These are phyloP conservation scores for Plasmodium ovale DNA, from an alignment of 169 alveolate species.

Conservation along the genomic window DNA sequence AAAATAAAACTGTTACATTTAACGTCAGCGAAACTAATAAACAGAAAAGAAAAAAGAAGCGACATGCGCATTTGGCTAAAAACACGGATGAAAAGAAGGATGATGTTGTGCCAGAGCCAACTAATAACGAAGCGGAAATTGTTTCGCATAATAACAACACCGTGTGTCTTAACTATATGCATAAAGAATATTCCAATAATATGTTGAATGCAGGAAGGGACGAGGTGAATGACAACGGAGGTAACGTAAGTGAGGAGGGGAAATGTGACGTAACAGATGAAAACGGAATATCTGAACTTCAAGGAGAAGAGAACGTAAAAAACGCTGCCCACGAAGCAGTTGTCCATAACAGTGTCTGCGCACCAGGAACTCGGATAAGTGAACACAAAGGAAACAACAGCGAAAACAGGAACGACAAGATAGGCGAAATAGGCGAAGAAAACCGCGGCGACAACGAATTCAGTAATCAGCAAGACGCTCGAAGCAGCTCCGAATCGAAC, in stretches of 20 bases:
- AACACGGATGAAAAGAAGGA: not conserved
- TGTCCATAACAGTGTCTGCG: not conserved
- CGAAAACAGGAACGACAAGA: not conserved
- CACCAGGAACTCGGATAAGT: not conserved
- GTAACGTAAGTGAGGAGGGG: not conserved
- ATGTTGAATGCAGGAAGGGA: not conserved
- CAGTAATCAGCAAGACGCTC: not conserved
- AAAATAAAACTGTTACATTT: not conserved
- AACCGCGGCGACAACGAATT: not conserved
- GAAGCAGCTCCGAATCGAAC: slow-evolving; percentile 24
- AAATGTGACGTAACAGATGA: not conserved
- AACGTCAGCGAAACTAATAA: not conserved
- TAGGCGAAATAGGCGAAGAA: not conserved
- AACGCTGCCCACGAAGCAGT: too few species aligned
- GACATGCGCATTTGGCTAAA: not conserved
- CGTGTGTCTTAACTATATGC: not conserved
- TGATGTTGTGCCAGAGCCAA: not conserved
- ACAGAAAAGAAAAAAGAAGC: not conserved
- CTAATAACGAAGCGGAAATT: not conserved
- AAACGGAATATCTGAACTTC: not conserved
- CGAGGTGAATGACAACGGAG: not conserved
- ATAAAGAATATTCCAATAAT: not conserved
- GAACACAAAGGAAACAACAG: not conserved
- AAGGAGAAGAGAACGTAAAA: not conserved
- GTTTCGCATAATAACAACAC: not conserved